phyloP scores from a whole-genome alignment of 306 rosid genomes.

The Corylus avellana region DNA sequence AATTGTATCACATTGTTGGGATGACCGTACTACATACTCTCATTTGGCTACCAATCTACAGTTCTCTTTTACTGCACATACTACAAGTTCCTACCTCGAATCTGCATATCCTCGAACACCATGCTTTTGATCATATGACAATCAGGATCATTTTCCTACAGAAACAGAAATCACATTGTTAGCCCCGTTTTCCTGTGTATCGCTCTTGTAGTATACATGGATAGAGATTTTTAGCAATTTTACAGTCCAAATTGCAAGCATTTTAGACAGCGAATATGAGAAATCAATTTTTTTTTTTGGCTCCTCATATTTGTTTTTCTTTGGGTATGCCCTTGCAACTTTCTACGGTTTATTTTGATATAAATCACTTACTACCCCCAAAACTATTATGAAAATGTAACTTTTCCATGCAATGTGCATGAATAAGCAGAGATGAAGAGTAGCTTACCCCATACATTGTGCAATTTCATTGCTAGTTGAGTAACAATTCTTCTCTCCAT shows the following conservation, averaged over 20 bases:
- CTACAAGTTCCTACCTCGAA: neutral
- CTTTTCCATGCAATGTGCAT: neutral
- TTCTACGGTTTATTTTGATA: neutral
- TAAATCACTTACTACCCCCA: neutral
- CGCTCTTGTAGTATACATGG: neutral
- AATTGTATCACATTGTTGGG: neutral
- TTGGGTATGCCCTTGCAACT: neutral
- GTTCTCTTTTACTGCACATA: neutral
- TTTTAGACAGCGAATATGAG: too few species aligned
- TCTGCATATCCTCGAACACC: conserved; percentile 1
- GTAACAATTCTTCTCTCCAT: conserved; percentile 57
- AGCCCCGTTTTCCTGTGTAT: neutral
- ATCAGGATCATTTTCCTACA: conserved; percentile 37
- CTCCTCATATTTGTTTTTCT: too few species aligned
- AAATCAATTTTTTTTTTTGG: too few species aligned
- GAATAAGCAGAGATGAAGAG: neutral
- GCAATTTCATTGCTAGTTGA: conserved; percentile 62
- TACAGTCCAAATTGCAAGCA: too few species aligned
- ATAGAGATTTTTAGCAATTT: too few species aligned
- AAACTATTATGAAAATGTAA: neutral
- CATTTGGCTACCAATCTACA: neutral
- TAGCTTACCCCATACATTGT: conserved; percentile 61
- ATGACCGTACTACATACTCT: neutral
- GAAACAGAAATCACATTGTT: neutral
- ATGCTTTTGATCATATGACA: neutral